These are phyloP conservation scores for Saccharomyces hybrid DNA, from an alignment of 1,139 yeast species.

Conservation along the genomic window DNA sequence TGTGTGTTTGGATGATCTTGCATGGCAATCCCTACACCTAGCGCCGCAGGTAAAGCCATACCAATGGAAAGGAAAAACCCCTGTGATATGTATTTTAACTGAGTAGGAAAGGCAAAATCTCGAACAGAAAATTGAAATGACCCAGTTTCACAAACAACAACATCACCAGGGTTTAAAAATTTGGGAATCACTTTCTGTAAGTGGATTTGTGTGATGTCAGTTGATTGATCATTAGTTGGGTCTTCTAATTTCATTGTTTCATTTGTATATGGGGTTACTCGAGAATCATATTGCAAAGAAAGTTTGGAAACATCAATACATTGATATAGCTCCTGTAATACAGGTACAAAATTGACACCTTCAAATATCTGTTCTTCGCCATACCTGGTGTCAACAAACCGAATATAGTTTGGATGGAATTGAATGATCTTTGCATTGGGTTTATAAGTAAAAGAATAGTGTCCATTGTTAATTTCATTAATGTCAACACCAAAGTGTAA, in stretches of 20 bases:
- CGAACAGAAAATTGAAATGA: constrained; percentile 67
- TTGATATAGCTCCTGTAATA: constrained; percentile 37
- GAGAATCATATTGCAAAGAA: constrained; percentile 12
- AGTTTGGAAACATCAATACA: constrained; percentile 33
- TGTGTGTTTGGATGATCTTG: constrained; percentile 38
- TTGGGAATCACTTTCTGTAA: constrained; percentile 16
- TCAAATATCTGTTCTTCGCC: constrained; percentile 19
- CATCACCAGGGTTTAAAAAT: constrained; percentile 49
- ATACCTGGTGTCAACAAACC: constrained; percentile 28
- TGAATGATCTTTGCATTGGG: constrained; percentile 27
- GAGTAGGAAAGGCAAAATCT: constrained; percentile 51
- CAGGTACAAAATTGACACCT: constrained; percentile 41
- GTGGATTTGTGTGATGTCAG: constrained; percentile 18
- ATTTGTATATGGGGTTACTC: constrained; percentile 3
- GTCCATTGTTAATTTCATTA: constrained; percentile 53
- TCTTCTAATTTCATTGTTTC: constrained; percentile 22
- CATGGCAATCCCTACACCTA: constrained; percentile 69
- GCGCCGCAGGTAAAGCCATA: constrained; percentile 73
- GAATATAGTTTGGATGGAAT: constrained; percentile 38
- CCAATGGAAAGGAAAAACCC: constrained; percentile 79
- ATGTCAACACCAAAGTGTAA: constrained; percentile 45
- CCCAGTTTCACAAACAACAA: constrained; percentile 68
- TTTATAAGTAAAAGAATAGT: constrained; percentile 31
- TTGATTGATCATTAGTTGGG: constrained; percentile 9
- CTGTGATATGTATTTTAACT: constrained; percentile 50